Conservation (phyloP, 2,329 filamentous ascomycete species). For the Pseudopithomyces chartarum region DNA sequence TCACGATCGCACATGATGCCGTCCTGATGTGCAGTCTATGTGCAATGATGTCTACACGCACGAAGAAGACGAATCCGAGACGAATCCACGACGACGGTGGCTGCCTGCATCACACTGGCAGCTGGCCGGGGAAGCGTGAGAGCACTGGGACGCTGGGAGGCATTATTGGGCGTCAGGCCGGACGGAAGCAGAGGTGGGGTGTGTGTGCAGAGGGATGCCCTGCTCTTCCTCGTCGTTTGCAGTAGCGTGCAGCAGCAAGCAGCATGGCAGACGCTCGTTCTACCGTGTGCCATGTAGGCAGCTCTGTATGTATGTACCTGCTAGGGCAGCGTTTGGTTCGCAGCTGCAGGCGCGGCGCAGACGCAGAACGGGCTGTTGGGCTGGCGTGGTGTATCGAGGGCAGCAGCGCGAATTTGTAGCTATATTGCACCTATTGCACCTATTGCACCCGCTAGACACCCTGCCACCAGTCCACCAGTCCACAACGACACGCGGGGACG, state of each 20-base stretch:
- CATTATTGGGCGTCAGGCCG: slow-evolving; percentile 17
- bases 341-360: neutral
- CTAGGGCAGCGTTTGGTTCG: neutral
- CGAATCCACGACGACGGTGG: neutral
- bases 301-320: no score
- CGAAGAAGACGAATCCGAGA: neutral
- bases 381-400: neutral
- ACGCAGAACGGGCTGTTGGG: slow-evolving; percentile 2
- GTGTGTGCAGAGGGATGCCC: slow-evolving; percentile 29
- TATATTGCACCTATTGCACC: no score
- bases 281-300: neutral
- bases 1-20: slow-evolving; percentile 5
- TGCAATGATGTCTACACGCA: neutral
- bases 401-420: no score
- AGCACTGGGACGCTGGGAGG: no score
- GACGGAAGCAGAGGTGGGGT: slow-evolving; percentile 26
- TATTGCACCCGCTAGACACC: no score
- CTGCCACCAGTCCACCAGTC: no score
- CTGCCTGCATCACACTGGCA: slow-evolving; percentile 6
- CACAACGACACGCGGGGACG: slow-evolving; percentile 24
- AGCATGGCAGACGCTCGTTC: slow-evolving; percentile 16
- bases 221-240: slow-evolving; percentile 23
- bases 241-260: slow-evolving; percentile 21
- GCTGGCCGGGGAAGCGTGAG: slow-evolving; percentile 11
- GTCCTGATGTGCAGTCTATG: neutral